phyloP scores from a whole-genome alignment of 768 basidiomycete species.

The Suillus plorans region DNA sequence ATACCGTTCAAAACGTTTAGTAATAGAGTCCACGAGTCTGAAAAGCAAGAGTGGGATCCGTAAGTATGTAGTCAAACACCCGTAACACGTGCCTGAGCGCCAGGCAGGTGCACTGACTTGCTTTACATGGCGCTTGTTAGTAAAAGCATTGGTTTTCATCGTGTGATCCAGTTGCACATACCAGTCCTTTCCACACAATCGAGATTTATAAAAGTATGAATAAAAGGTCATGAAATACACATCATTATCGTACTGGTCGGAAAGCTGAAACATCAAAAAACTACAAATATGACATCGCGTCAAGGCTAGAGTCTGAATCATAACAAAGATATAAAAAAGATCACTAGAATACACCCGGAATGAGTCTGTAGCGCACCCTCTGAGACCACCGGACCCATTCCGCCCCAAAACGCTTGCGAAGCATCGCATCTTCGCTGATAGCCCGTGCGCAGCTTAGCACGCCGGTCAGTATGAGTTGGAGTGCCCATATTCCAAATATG shows the following conservation, averaged over 20 bases:
- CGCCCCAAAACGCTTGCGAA: slow-evolving; percentile 20
- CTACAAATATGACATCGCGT: background rate
- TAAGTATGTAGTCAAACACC: too few relatives aligned
- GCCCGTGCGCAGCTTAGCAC: slow-evolving; percentile 30
- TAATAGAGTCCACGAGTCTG: too few relatives aligned
- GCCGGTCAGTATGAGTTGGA: slow-evolving; percentile 24
- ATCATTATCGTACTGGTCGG: background rate
- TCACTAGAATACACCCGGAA: slow-evolving; percentile 27
- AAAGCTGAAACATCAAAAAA: background rate
- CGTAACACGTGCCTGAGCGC: too few relatives aligned
- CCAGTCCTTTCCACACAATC: background rate
- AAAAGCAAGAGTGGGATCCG: too few relatives aligned
- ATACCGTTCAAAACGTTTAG: too few relatives aligned
- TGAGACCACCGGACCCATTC: slow-evolving; percentile 25
- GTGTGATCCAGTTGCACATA: background rate
- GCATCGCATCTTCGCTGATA: slow-evolving; percentile 23
- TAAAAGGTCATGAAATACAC: background rate
- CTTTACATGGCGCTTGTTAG: background rate
- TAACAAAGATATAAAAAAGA: background rate
- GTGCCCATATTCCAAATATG: slow-evolving; percentile 27
- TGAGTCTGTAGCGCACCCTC: slow-evolving; percentile 24
- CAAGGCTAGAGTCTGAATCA: background rate
- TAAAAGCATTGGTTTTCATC: background rate
- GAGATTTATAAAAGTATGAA: background rate
- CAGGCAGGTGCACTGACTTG: background rate